Percentiles rank a stretch among this genome's conserved stretches.
These are phyloP conservation scores for Suhomyces kunorum DNA, from an alignment of 1,139 yeast species.

Conservation along the genomic window DNA sequence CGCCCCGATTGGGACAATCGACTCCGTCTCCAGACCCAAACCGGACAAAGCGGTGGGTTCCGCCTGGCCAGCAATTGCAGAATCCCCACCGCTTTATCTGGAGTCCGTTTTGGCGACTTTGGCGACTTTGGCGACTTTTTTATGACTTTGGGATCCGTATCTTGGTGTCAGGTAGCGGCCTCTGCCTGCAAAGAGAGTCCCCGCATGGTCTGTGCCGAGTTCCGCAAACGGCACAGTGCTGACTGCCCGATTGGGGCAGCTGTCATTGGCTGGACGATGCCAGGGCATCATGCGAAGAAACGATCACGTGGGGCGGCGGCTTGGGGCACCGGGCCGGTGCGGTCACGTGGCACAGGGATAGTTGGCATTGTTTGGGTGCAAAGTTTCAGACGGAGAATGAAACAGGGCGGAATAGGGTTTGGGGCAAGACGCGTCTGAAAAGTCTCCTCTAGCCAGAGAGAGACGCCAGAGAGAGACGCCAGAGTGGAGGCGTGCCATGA, in stretches of 20 bases:
- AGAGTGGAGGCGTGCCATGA: too few relatives aligned
- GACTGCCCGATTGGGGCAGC: neutral
- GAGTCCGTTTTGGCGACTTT: too few relatives aligned
- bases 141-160: too few relatives aligned
- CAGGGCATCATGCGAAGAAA: neutral
- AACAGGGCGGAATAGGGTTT: neutral
- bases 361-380: slow-evolving; percentile 5
- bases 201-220: neutral
- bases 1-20: slow-evolving; percentile 1
- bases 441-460: too few relatives aligned
- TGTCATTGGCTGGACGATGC: slow-evolving; percentile 1
- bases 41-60: neutral
- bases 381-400: neutral
- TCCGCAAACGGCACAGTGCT: neutral
- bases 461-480: too few relatives aligned
- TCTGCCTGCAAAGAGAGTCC: neutral
- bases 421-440: too few relatives aligned
- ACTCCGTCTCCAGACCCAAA: neutral
- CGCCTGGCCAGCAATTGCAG: too few relatives aligned
- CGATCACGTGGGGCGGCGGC: slow-evolving; percentile 1
- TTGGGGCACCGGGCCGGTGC: neutral
- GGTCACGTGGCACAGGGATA: neutral
- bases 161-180: neutral
- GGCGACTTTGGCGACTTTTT: too few relatives aligned
- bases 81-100: too few relatives aligned